Evolutionary conservation across 2,329 filamentous ascomycete genomes (phyloP).

Genomic region (Ilyonectria robusta): DNA sequence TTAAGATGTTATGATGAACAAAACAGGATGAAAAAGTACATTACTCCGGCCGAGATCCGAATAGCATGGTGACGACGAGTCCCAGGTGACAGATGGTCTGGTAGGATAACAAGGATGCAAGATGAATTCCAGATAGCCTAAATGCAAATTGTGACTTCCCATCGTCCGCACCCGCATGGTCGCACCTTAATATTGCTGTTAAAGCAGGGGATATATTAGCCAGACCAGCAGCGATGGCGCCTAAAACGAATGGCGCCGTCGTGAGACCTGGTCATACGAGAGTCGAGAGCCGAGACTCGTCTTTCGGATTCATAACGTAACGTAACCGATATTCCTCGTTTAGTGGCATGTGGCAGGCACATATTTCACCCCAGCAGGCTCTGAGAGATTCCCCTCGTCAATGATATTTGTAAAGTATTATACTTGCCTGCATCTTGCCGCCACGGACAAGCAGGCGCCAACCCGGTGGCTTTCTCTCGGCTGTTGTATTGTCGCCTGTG

Average conservation of each 20-base stretch:
- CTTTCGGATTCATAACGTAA: not conserved
- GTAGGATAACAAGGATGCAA: not conserved
- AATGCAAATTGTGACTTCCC: slow-evolving; percentile 10
- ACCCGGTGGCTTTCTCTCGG: not conserved
- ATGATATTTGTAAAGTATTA: not conserved
- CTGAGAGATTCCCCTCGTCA: slow-evolving; percentile 2
- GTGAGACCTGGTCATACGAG: not conserved
- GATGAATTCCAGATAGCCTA: slow-evolving; percentile 23
- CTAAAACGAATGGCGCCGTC: slow-evolving; percentile 6
- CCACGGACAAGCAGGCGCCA: not conserved
- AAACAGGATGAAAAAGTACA: not conserved
- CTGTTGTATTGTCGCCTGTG: not conserved
- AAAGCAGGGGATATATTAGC: not conserved
- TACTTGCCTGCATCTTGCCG: not conserved
- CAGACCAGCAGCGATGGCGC: not conserved
- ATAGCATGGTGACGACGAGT: slow-evolving; percentile 1
- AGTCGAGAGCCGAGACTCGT: not conserved
- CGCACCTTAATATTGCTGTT: not conserved
- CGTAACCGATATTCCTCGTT: not conserved
- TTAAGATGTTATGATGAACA: slow-evolving; percentile 7
- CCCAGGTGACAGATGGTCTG: not conserved
- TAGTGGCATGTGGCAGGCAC: not conserved
- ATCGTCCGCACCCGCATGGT: not conserved
- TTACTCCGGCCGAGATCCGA: slow-evolving; percentile 24
- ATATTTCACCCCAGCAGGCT: not conserved